Conservation (phyloP, 257 asterid species). For the Apocynum venetum region DNA sequence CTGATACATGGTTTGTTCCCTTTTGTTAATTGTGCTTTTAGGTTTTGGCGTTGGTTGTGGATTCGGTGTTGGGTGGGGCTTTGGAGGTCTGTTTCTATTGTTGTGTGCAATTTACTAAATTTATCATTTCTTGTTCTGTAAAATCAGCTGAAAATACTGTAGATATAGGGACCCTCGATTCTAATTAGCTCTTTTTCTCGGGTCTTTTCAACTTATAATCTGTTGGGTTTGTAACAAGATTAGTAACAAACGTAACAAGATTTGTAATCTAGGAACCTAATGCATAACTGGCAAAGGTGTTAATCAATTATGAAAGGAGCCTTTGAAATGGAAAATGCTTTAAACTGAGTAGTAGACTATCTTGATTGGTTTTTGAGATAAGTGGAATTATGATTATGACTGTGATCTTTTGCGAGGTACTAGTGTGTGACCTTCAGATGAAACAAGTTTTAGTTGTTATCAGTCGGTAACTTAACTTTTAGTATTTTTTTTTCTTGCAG, state of each 20-base stretch:
- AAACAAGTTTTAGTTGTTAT: not conserved
- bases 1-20: not conserved
- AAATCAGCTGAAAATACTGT: not conserved
- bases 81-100: constrained; percentile 58
- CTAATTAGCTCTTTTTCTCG: not conserved
- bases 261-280: not conserved
- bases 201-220: not conserved
- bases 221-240: not conserved
- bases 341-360: not conserved
- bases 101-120: not conserved
- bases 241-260: not conserved
- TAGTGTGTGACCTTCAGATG: not conserved
- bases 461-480: not conserved
- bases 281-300: not conserved
- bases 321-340: not conserved
- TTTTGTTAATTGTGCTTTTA: constrained; percentile 25
- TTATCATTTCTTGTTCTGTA: not conserved
- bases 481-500: not conserved
- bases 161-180: not conserved
- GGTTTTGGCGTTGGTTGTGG: constrained; percentile 91
- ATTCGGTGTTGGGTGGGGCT: constrained; percentile 91
- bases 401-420: not conserved
- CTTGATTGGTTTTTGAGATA: not conserved
- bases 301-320: not conserved
- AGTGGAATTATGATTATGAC: not conserved